phyloP scores from a whole-genome alignment of 495 filamentous ascomycete genomes.

The Xylaria curta region DNA sequence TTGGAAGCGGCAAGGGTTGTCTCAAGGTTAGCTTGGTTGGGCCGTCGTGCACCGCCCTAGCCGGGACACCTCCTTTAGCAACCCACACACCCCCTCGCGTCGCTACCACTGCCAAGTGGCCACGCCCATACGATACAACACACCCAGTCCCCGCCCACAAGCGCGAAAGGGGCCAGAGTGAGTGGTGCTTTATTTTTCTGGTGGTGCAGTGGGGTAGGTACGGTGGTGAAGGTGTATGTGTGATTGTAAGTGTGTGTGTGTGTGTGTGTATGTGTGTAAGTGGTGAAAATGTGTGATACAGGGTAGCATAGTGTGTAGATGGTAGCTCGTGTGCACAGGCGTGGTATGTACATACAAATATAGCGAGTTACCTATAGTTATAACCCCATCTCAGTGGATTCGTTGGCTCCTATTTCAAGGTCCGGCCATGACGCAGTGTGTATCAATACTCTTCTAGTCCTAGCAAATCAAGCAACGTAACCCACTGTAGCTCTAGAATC shows the following conservation, averaged over 20 bases:
- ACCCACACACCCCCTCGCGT: constrained; percentile 16
- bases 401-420: constrained; percentile 7
- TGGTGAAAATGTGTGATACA: background rate
- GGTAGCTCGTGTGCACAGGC: constrained; percentile 12
- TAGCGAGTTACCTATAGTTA: background rate
- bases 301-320: too few relatives aligned
- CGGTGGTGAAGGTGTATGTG: background rate
- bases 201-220: constrained; percentile 20
- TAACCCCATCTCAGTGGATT: constrained; percentile 2
- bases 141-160: background rate
- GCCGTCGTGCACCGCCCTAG: constrained; percentile 28
- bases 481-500: constrained; percentile 22
- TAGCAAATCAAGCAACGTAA: constrained; percentile 21
- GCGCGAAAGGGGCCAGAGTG: background rate
- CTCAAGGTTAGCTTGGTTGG: constrained; percentile 22
- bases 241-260: background rate
- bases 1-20: constrained; percentile 25
- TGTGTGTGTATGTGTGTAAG: background rate
- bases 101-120: constrained; percentile 7
- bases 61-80: constrained; percentile 4
- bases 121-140: constrained; percentile 15
- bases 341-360: constrained; percentile 8
- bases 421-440: constrained; percentile 2
- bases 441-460: constrained; percentile 19
- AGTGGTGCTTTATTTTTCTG: background rate